phyloP scores from a whole-genome alignment of 148 eudicot species.

The Rhododendron kiyosumense region DNA sequence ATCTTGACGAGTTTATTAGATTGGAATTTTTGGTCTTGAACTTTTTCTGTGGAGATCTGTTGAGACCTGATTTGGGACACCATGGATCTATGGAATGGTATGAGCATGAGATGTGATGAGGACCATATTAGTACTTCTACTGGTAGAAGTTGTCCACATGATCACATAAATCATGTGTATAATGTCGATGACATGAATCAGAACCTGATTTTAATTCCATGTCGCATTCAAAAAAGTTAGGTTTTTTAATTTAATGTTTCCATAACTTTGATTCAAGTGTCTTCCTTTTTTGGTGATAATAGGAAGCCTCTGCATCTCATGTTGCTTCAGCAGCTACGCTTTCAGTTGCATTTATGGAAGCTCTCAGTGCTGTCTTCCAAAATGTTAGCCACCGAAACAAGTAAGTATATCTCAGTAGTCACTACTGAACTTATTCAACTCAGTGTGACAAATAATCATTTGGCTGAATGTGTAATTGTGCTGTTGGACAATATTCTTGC shows the following conservation, averaged over 20 bases:
- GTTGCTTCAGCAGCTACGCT: conserved; percentile 97
- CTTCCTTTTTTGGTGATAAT: conserved; percentile 15
- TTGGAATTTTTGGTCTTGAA: background rate
- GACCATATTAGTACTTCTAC: background rate
- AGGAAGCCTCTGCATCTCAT: conserved; percentile 92
- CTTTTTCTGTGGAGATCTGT: background rate
- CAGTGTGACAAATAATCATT: too few species aligned
- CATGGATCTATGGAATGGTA: background rate
- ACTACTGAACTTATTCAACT: background rate
- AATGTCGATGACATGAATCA: background rate
- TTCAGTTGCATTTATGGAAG: conserved; percentile 95
- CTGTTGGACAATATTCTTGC: background rate
- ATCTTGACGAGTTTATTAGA: background rate
- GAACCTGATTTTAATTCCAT: background rate
- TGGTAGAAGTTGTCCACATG: background rate
- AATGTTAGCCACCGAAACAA: conserved; percentile 59
- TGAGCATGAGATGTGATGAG: background rate
- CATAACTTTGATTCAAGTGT: background rate
- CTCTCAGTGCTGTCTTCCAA: conserved; percentile 72
- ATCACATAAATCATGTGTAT: background rate
- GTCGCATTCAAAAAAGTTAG: background rate
- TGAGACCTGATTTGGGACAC: background rate
- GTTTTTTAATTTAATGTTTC: background rate
- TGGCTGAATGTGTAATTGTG: background rate
- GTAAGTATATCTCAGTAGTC: conserved; percentile 35